Evolutionary conservation across 108 stramenopile species (phyloP).

Genomic region (Cyclotella sp.): DNA sequence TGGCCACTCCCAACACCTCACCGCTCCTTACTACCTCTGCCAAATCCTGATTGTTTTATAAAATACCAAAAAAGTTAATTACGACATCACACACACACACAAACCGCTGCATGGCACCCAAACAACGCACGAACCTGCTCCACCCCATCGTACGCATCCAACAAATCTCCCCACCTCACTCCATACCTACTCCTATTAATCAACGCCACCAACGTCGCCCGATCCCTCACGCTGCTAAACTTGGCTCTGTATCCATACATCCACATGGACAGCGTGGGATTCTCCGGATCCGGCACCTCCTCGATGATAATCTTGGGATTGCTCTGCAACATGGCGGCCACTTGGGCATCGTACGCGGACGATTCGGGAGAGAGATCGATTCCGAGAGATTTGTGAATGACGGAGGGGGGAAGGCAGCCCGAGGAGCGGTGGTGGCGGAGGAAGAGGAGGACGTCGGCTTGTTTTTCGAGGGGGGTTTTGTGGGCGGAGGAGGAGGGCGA

Average conservation of each 20-base stretch:
- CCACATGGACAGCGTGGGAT: constrained; percentile 66
- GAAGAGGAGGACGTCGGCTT: constrained; percentile 81
- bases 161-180: constrained; percentile 61
- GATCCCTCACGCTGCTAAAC: constrained; percentile 69
- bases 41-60: constrained; percentile 72
- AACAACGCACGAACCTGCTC: too few species aligned
- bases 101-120: too few species aligned
- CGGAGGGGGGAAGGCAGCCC: constrained; percentile 72
- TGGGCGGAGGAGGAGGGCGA: constrained; percentile 6
- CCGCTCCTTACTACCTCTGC: constrained; percentile 68
- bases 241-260: constrained; percentile 85
- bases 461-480: constrained; percentile 78
- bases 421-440: constrained; percentile 76
- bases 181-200: constrained; percentile 86
- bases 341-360: constrained; percentile 34
- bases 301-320: constrained; percentile 83
- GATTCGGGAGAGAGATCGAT: constrained; percentile 67
- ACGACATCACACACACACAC: too few species aligned
- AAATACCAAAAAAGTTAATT: too few species aligned
- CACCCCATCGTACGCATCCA: constrained; percentile 82
- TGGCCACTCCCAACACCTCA: constrained; percentile 73
- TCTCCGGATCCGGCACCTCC: constrained; percentile 85
- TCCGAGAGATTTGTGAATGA: constrained; percentile 75
- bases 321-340: constrained; percentile 64
- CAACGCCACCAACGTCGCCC: constrained; percentile 70